Evolutionary conservation across 2,329 filamentous ascomycete genomes (phyloP).

Genomic region (Achaetomium macrosporum): DNA sequence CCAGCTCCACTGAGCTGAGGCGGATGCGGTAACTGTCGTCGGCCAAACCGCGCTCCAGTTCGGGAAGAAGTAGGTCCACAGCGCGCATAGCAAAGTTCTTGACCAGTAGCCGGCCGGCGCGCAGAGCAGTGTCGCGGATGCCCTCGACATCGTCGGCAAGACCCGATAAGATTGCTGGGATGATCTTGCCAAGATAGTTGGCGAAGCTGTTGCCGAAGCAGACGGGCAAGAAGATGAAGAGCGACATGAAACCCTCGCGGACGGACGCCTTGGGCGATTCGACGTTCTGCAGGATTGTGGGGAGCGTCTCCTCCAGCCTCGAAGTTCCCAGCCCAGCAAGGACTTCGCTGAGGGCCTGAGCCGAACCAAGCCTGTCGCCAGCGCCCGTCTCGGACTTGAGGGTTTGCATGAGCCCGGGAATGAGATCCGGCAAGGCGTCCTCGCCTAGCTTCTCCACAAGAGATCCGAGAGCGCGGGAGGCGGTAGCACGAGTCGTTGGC

Average conservation of each 20-base stretch:
- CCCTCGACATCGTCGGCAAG: conserved; percentile 94
- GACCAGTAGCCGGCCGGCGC: conserved; percentile 87
- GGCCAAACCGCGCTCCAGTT: conserved; percentile 92
- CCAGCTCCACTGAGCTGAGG: conserved; percentile 94
- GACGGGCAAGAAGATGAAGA: conserved; percentile 98
- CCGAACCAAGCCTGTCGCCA: conserved; percentile 90
- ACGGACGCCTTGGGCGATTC: conserved; percentile 84
- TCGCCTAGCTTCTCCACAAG: conserved; percentile 98
- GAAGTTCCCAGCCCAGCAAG: conserved; percentile 89
- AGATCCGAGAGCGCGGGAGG: conserved; percentile 90
- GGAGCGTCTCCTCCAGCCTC: conserved; percentile 89
- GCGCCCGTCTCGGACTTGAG: conserved; percentile 96
- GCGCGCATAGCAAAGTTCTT: conserved; percentile 97
- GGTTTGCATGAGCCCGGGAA: conserved; percentile 94
- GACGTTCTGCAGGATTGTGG: conserved; percentile 94
- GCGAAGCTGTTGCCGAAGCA: conserved; percentile 99
- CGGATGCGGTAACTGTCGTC: conserved; percentile 97
- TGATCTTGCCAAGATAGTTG: conserved; percentile 90
- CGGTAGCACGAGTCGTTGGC: conserved; percentile 90
- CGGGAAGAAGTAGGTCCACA: conserved; percentile 87
- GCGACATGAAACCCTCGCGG: conserved; percentile 97
- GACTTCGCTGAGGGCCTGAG: conserved; percentile 93
- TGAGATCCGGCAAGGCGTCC: conserved; percentile 92
- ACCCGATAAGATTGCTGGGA: conserved; percentile 88
- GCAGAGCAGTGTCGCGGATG: conserved; percentile 92